A percentile compares a stretch with the other conserved stretches of the same genome.
Evolutionary conservation across 345 rosid genomes (phyloP).

Genomic region (Reutealis trisperma): DNA sequence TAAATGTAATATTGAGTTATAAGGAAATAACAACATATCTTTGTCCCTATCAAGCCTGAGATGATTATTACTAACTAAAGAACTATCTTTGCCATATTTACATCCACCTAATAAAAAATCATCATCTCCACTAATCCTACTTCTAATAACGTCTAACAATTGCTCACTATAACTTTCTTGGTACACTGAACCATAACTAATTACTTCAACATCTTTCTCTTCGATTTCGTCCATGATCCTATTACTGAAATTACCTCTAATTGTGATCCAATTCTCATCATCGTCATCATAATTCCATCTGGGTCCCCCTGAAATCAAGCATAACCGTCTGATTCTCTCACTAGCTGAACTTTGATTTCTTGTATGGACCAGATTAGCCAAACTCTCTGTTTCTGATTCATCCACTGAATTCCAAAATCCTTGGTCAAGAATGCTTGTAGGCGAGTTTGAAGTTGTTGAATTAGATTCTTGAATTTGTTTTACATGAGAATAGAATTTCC

Average conservation of each 20-base stretch:
- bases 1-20: slow-evolving; percentile 1
- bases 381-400: slow-evolving; percentile 35
- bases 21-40: slow-evolving; percentile 14
- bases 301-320: slow-evolving; percentile 30
- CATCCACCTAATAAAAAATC: slow-evolving; percentile 3
- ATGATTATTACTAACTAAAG: slow-evolving; percentile 6
- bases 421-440: slow-evolving; percentile 75
- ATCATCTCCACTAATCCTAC: not conserved
- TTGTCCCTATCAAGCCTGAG: not conserved
- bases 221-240: slow-evolving; percentile 27
- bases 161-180: slow-evolving; percentile 13
- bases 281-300: slow-evolving; percentile 44
- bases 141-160: slow-evolving; percentile 8
- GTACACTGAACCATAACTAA: slow-evolving; percentile 7
- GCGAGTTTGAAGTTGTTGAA: slow-evolving; percentile 49
- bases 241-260: slow-evolving; percentile 36
- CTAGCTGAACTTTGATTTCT: slow-evolving; percentile 18
- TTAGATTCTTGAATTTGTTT: slow-evolving; percentile 33
- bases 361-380: slow-evolving; percentile 17
- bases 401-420: slow-evolving; percentile 60
- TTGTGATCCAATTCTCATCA: slow-evolving; percentile 52
- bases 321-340: slow-evolving; percentile 55
- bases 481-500: slow-evolving; percentile 12
- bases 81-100: slow-evolving; percentile 16
- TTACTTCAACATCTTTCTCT: slow-evolving; percentile 7